Evolutionary conservation across 2,329 filamentous ascomycete genomes (phyloP).

Genomic region (Monosporascus sp.): DNA sequence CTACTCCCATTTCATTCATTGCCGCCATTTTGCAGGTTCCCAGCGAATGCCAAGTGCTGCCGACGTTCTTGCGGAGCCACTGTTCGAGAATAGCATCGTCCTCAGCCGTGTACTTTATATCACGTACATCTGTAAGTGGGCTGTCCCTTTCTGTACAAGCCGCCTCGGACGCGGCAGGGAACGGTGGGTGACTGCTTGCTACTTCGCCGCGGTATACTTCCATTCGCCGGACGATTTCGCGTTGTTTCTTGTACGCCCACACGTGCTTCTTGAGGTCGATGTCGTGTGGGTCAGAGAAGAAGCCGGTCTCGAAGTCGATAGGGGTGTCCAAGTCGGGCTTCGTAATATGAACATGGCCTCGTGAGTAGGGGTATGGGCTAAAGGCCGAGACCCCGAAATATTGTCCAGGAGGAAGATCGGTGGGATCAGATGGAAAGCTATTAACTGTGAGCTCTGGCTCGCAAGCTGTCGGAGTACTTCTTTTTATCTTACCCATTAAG

Average conservation of each 20-base stretch:
- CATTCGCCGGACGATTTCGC: constrained; percentile 52
- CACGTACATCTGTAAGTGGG: constrained; percentile 30
- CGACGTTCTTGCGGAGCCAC: constrained; percentile 24
- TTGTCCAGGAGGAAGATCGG: too few relatives aligned
- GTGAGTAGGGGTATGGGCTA: constrained; percentile 47
- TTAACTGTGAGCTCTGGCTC: constrained; percentile 18
- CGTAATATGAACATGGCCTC: constrained; percentile 53
- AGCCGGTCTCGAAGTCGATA: constrained; percentile 51
- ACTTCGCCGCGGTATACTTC: constrained; percentile 42
- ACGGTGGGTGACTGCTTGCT: constrained; percentile 35
- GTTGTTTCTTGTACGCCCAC: too few relatives aligned
- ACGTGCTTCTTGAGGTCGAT: constrained; percentile 50
- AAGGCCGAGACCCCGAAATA: constrained; percentile 12
- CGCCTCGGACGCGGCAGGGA: constrained; percentile 32
- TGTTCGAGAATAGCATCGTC: constrained; percentile 38
- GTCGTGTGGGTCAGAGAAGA: constrained; percentile 39
- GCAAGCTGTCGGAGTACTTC: not conserved
- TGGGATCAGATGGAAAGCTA: too few relatives aligned
- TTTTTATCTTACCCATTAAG: constrained; percentile 21
- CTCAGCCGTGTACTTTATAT: constrained; percentile 39
- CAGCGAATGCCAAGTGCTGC: constrained; percentile 32
- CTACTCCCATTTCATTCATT: constrained; percentile 27
- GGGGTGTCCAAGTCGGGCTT: constrained; percentile 29
- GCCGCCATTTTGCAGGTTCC: constrained; percentile 33
- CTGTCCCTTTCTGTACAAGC: constrained; percentile 24